phyloP scores from a whole-genome alignment of 305 asterid genomes.

The Fraxinus greggii region DNA sequence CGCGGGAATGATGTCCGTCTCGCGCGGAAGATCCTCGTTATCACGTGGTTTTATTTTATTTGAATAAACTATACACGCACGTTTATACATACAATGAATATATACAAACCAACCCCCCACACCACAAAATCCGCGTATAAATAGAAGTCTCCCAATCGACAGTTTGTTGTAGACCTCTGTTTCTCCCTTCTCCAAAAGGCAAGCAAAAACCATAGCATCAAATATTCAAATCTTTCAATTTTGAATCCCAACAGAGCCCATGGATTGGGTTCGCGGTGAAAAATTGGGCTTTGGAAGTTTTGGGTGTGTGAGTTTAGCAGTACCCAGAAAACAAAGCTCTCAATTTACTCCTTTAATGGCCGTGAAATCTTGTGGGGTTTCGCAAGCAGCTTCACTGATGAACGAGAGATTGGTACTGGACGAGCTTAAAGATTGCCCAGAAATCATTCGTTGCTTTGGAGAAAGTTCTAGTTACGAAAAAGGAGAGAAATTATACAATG shows the following conservation, averaged over 20 bases:
- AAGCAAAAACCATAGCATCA: neutral
- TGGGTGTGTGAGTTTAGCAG: constrained; percentile 53
- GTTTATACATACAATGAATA: constrained; percentile 29
- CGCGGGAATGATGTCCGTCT: constrained; percentile 5
- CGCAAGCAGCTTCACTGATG: constrained; percentile 38
- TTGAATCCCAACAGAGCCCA: neutral
- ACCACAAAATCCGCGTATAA: constrained; percentile 20
- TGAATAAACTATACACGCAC: constrained; percentile 24
- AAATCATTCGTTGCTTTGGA: constrained; percentile 51
- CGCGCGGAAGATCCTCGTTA: constrained; percentile 40
- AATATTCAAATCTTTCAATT: neutral
- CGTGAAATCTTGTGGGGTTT: constrained; percentile 47
- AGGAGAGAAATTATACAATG: constrained; percentile 59
- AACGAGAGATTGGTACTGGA: constrained; percentile 52
- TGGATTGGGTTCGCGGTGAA: constrained; percentile 69
- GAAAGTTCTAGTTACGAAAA: constrained; percentile 45
- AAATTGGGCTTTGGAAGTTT: constrained; percentile 61
- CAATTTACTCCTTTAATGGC: constrained; percentile 50
- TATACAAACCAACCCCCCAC: neutral
- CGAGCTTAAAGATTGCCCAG: constrained; percentile 47
- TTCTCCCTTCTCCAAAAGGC: neutral
- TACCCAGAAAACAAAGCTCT: constrained; percentile 22
- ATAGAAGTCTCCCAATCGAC: constrained; percentile 10
- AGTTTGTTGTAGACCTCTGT: neutral
- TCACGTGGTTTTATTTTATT: constrained; percentile 55